Percentiles rank a stretch among this genome's conserved stretches.
phyloP scores from a whole-genome alignment of 257 asterid species.

The Verbascum thapsus region DNA sequence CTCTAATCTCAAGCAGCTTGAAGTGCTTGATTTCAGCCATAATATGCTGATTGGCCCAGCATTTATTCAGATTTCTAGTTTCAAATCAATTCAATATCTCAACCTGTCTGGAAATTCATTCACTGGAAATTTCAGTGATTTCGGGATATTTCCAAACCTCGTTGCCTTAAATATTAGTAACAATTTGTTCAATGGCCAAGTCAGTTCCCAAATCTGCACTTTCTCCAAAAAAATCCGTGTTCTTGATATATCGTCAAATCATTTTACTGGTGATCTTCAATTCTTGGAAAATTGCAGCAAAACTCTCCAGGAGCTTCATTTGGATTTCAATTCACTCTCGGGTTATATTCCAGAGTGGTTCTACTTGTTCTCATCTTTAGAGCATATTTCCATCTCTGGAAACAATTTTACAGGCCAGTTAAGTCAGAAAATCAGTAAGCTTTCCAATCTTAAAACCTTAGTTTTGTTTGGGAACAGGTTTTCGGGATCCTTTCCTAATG shows the following conservation, averaged over 20 bases:
- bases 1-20: slow-evolving; percentile 56
- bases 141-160: slow-evolving; percentile 61
- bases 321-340: slow-evolving; percentile 17
- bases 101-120: slow-evolving; percentile 73
- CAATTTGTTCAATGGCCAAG: slow-evolving; percentile 57
- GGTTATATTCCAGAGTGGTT: slow-evolving; percentile 19
- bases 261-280: slow-evolving; percentile 54
- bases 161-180: slow-evolving; percentile 64
- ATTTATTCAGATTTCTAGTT: slow-evolving; percentile 44
- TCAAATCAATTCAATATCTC: slow-evolving; percentile 54
- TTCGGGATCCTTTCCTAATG: slow-evolving; percentile 77
- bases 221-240: slow-evolving; percentile 39
- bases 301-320: slow-evolving; percentile 17
- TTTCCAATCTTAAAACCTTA: slow-evolving; percentile 62
- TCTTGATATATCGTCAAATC: slow-evolving; percentile 71
- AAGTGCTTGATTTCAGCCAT: slow-evolving; percentile 73
- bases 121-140: slow-evolving; percentile 47
- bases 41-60: slow-evolving; percentile 58
- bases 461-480: slow-evolving; percentile 52
- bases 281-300: slow-evolving; percentile 36
- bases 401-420: slow-evolving; percentile 71
- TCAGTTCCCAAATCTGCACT: slow-evolving; percentile 51
- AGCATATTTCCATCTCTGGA: slow-evolving; percentile 67
- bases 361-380: slow-evolving; percentile 56
- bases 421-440: slow-evolving; percentile 65